These are phyloP conservation scores for Colletotrichum sp. DNA, from an alignment of 2,329 filamentous ascomycete genomes.

Conservation along the genomic window DNA sequence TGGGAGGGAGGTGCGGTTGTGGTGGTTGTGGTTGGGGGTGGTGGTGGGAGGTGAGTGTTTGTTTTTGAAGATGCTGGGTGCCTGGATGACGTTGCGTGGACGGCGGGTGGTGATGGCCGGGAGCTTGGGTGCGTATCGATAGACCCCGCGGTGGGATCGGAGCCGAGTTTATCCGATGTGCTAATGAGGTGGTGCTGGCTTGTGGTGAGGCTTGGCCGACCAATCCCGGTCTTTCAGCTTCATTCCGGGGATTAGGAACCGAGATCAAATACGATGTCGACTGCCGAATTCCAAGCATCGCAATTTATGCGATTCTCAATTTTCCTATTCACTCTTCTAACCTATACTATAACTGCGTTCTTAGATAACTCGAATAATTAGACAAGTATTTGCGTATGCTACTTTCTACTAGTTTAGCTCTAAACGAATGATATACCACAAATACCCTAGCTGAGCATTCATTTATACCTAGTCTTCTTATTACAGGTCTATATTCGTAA, in stretches of 20 bases:
- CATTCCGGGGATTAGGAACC: neutral
- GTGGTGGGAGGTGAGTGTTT: neutral
- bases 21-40: neutral
- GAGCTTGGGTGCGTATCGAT: constrained; percentile 3
- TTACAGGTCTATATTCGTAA: neutral
- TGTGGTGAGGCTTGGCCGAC: neutral
- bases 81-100: neutral
- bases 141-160: neutral
- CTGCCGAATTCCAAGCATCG: neutral
- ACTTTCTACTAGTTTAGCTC: neutral
- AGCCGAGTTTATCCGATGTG: neutral
- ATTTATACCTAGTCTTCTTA: neutral
- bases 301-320: neutral
- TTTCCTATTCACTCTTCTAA: neutral
- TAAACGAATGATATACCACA: neutral
- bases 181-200: neutral
- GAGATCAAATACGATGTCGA: neutral
- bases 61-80: neutral
- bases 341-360: accelerated
- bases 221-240: neutral
- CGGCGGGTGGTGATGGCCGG: neutral
- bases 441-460: accelerated
- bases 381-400: neutral
- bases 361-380: neutral
- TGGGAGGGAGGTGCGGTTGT: neutral